Evolutionary conservation across 1,284 basidiomycete species (phyloP), one percentile per base, ranked within the genome.

Genomic region (Pulveroboletus sp.): DNA sequence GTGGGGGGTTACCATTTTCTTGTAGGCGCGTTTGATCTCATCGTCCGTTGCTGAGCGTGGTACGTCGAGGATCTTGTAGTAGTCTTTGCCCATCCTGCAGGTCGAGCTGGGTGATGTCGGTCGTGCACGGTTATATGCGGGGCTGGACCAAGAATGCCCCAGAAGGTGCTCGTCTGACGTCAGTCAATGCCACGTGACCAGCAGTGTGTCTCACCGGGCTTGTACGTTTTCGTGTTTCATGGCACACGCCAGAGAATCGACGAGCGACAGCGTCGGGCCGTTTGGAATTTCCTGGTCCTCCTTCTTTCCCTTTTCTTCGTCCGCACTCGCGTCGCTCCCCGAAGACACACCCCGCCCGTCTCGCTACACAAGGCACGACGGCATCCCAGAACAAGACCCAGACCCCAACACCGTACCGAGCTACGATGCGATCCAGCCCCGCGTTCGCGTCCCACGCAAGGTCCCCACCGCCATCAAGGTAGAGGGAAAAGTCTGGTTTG

Each of bases 401-500:
- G n/a, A n/a, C n/a, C n/a, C n/a, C n/a, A n/a, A n/a, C n/a, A n/a
- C n/a, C n/a, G n/a, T n/a, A n/a, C n/a, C n/a, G n/a, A n/a, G 91
- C 71, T 92, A 91, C 67, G 83, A 84, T 65, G 74, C 89, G 3
- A 89, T 89, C 65, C 87, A 81, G 63, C 71, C 77, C 7, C 66
- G 81, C 45, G 83, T 91, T 36, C 78, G 85, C 36, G 79, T 91
- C 0, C 92, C 91, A 1, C 91, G 94, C 79, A 96, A 96, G 73
- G 86, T 96, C 35, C 81, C 91, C 1, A 92, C 95, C 0, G 90
- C 94, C 1, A 83, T 98, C 65, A 91, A 90, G 63, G 93, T 99
- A 38, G 96, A 99, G 74, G 91, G 91, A 31, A 99, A 99, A 71
- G 96, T 99, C 42, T 99, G 96, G 92, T 98, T 99, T 76, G 96